phyloP scores from a whole-genome alignment of 768 basidiomycete genomes.

The Candolleomyces eurysporus region DNA sequence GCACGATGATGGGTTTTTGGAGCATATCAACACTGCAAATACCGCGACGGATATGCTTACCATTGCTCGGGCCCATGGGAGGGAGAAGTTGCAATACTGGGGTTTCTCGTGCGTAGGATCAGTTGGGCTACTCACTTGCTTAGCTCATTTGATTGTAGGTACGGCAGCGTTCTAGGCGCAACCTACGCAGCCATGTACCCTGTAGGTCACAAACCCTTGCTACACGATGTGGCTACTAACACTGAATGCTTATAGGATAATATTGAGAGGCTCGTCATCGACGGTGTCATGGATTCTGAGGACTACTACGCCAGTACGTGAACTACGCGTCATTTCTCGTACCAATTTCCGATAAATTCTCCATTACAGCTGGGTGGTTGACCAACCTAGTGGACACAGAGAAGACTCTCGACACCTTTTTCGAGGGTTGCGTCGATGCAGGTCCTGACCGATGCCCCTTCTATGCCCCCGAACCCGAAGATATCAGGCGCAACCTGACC shows the following conservation, averaged over 20 bases:
- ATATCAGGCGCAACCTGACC: constrained; percentile 34
- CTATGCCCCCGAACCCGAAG: constrained; percentile 32
- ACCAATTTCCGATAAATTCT: neutral
- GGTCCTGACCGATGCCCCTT: constrained; percentile 37
- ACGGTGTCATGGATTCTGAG: constrained; percentile 40
- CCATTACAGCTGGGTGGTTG: constrained; percentile 28
- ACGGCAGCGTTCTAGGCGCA: constrained; percentile 20
- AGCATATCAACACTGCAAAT: constrained; percentile 33
- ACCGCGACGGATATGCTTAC: constrained; percentile 36
- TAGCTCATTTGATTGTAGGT: constrained; percentile 5
- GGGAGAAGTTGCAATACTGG: constrained; percentile 33
- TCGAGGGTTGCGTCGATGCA: constrained; percentile 32
- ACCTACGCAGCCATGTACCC: constrained; percentile 22
- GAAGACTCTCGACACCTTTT: constrained; percentile 34
- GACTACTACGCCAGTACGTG: constrained; percentile 36
- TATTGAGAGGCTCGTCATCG: constrained; percentile 35
- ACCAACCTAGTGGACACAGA: constrained; percentile 36
- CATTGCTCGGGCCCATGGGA: constrained; percentile 30
- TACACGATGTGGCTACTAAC: no score
- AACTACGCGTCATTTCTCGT: neutral
- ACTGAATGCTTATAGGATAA: constrained; percentile 27
- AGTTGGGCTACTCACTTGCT: neutral
- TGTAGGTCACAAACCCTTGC: constrained; percentile 6
- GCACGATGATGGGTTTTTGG: constrained; percentile 23
- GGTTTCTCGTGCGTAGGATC: constrained; percentile 24